These are phyloP conservation scores for Malus sieversii DNA, from an alignment of 306 rosid genomes.

Conservation along the genomic window DNA sequence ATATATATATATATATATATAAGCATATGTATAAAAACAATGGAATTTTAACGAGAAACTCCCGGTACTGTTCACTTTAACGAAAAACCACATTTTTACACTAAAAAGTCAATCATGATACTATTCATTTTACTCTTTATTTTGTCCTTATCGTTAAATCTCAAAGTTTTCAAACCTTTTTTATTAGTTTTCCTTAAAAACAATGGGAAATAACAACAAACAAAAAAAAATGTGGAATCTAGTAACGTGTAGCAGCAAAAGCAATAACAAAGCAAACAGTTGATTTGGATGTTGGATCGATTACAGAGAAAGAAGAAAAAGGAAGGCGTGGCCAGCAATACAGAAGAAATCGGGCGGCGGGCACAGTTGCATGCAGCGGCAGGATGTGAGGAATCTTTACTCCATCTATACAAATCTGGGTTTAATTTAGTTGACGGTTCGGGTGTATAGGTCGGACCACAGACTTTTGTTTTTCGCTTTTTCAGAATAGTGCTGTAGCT, in stretches of 20 bases:
- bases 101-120: too few relatives aligned
- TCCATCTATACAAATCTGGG: background rate
- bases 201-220: background rate
- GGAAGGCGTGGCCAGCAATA: background rate
- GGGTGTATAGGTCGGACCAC: constrained; percentile 6
- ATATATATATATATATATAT: background rate
- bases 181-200: background rate
- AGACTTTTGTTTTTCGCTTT: background rate
- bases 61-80: too few relatives aligned
- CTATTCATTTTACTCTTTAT: too few relatives aligned
- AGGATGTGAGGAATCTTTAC: background rate
- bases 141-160: too few relatives aligned
- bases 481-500: background rate
- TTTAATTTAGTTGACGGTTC: background rate
- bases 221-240: background rate
- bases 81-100: too few relatives aligned
- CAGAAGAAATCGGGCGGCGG: background rate
- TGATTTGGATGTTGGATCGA: background rate
- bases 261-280: background rate
- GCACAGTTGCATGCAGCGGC: background rate
- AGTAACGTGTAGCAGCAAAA: background rate
- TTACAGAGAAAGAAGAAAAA: background rate
- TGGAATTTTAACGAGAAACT: too few relatives aligned
- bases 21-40: background rate
- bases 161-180: too few relatives aligned